Evolutionary conservation across 495 filamentous ascomycete genomes (phyloP).

Genomic region (Tuber microsphaerosporum): DNA sequence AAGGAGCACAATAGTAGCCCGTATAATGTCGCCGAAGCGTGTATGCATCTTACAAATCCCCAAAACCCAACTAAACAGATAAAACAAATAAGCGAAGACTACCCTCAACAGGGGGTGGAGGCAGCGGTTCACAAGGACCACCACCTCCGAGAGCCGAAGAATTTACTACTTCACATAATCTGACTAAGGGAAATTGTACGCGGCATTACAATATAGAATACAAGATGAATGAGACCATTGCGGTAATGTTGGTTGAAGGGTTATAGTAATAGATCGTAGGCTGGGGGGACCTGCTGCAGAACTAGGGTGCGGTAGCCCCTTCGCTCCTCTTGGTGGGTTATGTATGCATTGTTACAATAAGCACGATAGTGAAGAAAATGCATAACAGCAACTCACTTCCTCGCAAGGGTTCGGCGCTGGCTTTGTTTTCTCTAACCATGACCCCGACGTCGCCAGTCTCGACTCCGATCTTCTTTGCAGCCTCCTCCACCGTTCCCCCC

Average conservation of each 20-base stretch:
- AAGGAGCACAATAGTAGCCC: no score
- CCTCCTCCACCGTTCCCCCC: neutral
- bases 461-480: no score
- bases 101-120: neutral
- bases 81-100: neutral
- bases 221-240: neutral
- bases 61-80: neutral
- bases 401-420: neutral
- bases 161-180: neutral
- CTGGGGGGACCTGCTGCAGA: neutral
- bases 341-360: neutral
- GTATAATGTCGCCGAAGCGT: no score
- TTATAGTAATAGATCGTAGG: neutral
- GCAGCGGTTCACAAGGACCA: neutral
- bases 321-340: neutral
- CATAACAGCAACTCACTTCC: neutral
- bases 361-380: neutral
- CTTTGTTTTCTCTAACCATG: neutral
- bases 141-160: neutral
- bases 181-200: neutral
- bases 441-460: neutral
- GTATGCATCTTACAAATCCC: no score
- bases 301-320: neutral
- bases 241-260: neutral
- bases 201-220: neutral